Base-by-base conservation (phyloP, 2,329 filamentous ascomycete genomes). In the Phialophora macrospora region DNA sequence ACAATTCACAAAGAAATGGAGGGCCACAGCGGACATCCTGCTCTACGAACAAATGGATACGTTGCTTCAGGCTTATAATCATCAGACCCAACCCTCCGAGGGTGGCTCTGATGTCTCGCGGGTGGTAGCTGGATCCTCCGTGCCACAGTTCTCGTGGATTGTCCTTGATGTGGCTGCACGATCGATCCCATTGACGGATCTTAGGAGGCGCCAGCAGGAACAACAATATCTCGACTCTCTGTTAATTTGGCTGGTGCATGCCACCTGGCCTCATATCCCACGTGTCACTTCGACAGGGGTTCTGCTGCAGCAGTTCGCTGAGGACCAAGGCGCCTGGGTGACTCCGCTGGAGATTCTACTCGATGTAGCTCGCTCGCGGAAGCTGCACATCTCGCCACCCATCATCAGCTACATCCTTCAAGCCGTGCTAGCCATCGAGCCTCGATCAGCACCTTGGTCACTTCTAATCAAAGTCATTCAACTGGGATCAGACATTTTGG, bases 151-250 rank as follows among this genome's bases (percentile, higher is more conserved):
- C 26, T 60, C 46, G 4, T 63, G 60, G 59, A 63, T 64, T 24
- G 55, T 70, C 12, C 74, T 79, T n/a, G 77, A 12, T 72, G 78
- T 69, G 72, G 76, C 7, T 73, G 79, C 41, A 71, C 73, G 62
- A 75, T 78, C 28, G 74, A 75, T 83, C 17, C 79, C 79, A 20
- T 75, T 79, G 63, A 76, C 79, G 63, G 77, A 78, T 11, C 80
- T 80, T 54, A 75, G 76, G 52, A 74, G 78, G 44, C 77, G 81
- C 68, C 77, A 77, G 7, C 73, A 78, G 26, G 83, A 85, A 71
- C 79, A 79, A 46, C 75, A 77, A 14, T 85, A 82, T 82, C 71
- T 85, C 57, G 81, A 83, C 71, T 77, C 77, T 2, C 73, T 83
- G n/a, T 83, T 84, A 62, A 76, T 78, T 26, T 74, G 75, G 32